These are phyloP conservation scores for Lotmaria passim DNA, from an alignment of 208 protist species.

Conservation along the genomic window DNA sequence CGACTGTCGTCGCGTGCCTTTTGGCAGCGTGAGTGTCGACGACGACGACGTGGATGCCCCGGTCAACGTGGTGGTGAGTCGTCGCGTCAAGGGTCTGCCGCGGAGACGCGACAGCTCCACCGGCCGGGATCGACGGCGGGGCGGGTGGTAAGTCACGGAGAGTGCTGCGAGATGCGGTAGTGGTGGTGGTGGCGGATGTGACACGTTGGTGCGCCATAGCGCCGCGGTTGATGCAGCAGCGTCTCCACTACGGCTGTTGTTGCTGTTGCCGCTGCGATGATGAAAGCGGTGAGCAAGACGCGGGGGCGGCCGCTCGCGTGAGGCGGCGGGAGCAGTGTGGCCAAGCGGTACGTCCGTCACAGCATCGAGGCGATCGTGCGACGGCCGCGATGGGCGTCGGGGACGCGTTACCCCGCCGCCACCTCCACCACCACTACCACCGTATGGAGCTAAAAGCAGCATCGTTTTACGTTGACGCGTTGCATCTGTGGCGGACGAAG, in stretches of 20 bases:
- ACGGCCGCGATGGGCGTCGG: not conserved
- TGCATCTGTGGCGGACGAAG: not conserved
- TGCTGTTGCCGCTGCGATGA: not conserved
- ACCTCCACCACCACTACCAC: too few relatives aligned
- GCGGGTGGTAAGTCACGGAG: too few relatives aligned
- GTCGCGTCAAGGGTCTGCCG: constrained; percentile 15
- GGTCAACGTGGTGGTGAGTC: not conserved
- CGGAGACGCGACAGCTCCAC: constrained; percentile 9
- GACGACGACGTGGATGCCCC: not conserved
- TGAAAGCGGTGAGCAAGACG: not conserved
- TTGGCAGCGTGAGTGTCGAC: not conserved
- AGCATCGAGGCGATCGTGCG: not conserved
- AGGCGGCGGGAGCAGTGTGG: not conserved
- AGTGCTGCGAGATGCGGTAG: not conserved
- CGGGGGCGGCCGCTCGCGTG: not conserved
- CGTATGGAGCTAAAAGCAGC: too few relatives aligned
- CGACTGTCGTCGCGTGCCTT: too few relatives aligned
- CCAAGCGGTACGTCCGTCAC: not conserved
- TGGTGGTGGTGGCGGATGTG: not conserved
- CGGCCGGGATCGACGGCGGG: constrained; percentile 4
- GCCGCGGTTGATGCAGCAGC: not conserved
- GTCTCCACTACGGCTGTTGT: not conserved
- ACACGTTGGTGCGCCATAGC: not conserved
- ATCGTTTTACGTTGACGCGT: not conserved
- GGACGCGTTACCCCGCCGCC: too few relatives aligned